These are phyloP conservation scores for Proliferodiscus dingleyae DNA, from an alignment of 2,329 filamentous ascomycete species.

Conservation along the genomic window DNA sequence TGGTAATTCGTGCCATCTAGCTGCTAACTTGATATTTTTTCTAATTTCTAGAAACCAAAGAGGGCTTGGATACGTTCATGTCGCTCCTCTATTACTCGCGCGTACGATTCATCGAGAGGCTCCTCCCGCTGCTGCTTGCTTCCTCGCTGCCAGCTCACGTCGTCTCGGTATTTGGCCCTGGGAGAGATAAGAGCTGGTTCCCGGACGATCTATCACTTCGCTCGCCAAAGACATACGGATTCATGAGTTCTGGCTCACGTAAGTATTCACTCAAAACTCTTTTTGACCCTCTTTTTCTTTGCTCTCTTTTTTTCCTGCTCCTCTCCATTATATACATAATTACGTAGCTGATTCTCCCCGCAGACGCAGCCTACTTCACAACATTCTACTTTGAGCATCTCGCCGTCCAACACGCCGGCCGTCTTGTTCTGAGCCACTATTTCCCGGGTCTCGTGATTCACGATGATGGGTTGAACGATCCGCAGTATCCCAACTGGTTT, in stretches of 20 bases:
- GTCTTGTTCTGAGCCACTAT: conserved; percentile 28
- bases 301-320: too few species aligned
- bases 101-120: conserved; percentile 26
- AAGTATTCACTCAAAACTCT: background rate
- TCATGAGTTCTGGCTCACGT: conserved; percentile 25
- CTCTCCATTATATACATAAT: too few species aligned
- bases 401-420: conserved; percentile 25
- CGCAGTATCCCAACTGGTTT: conserved; percentile 30
- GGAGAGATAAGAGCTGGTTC: conserved; percentile 27
- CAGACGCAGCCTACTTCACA: conserved; percentile 30
- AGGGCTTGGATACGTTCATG: conserved; percentile 29
- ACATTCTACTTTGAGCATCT: conserved; percentile 32
- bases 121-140: conserved; percentile 27
- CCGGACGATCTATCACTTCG: conserved; percentile 29
- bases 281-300: too few species aligned
- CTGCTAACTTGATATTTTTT: background rate
- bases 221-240: conserved; percentile 22
- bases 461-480: conserved; percentile 25
- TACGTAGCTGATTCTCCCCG: background rate
- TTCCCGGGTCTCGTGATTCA: conserved; percentile 33
- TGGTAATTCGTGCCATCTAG: too few species aligned
- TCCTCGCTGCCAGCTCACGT: conserved; percentile 20
- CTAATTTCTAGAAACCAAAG: conserved; percentile 26
- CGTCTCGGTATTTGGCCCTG: conserved; percentile 33
- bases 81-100: conserved; percentile 32